These are phyloP conservation scores for Paramecium pentaurelia DNA, from an alignment of 73 alveolate species.

Conservation along the genomic window DNA sequence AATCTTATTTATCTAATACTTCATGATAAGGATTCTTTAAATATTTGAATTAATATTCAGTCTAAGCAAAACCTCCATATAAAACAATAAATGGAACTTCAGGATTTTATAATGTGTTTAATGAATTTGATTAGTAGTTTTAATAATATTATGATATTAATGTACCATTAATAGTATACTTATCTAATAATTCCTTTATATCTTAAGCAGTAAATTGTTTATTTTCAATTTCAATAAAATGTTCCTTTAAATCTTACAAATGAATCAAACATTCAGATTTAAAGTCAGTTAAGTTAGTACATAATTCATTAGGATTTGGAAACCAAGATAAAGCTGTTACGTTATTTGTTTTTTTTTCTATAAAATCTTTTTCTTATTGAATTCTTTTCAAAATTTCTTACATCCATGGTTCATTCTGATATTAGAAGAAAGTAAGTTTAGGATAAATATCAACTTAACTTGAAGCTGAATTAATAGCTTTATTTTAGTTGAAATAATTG, in stretches of 20 bases:
- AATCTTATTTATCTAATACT: background rate
- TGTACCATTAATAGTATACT: background rate
- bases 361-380: conserved; percentile 10
- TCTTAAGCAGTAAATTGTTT: background rate
- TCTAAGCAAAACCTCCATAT: background rate
- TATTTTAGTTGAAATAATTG: conserved; percentile 24
- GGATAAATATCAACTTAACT: conserved; percentile 1
- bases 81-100: conserved; percentile 32
- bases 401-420: conserved; percentile 42
- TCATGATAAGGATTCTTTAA: background rate
- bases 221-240: background rate
- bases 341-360: background rate
- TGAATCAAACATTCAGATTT: conserved; percentile 9
- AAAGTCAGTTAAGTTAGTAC: background rate
- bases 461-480: conserved; percentile 1
- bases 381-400: conserved; percentile 5
- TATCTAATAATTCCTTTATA: background rate
- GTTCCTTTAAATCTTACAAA: background rate
- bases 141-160: background rate
- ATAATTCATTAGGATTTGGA: background rate
- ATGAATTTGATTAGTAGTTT: background rate
- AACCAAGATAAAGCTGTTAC: background rate
- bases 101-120: conserved; percentile 11
- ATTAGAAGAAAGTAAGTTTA: background rate
- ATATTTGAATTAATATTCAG: conserved; percentile 37